Evolutionary conservation across 108 stramenopile species (phyloP).

Genomic region (Fragilariopsis cylindrus): DNA sequence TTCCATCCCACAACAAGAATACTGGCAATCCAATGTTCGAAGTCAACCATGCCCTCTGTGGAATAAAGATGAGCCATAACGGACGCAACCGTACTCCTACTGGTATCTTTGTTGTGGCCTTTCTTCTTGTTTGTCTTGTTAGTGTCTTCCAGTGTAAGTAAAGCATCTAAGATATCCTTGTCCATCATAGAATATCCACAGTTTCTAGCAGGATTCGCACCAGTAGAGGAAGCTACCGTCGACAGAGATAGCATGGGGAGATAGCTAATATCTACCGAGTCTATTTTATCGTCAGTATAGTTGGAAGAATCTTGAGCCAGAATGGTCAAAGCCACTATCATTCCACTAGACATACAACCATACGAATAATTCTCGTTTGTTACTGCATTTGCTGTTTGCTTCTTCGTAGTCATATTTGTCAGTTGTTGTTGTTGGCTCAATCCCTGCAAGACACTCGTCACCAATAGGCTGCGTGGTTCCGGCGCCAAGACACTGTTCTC

Average conservation of each 20-base stretch:
- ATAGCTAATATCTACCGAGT: slow-evolving; percentile 1
- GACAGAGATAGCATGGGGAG: neutral
- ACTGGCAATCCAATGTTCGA: slow-evolving; percentile 29
- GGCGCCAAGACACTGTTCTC: slow-evolving; percentile 40
- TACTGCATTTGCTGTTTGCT: neutral
- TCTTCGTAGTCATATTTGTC: neutral
- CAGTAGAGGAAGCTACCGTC: neutral
- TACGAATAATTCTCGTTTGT: neutral
- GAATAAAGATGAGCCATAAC: slow-evolving; percentile 17
- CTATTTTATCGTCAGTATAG: neutral
- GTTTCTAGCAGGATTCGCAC: neutral
- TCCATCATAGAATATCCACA: slow-evolving; percentile 24
- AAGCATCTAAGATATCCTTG: slow-evolving; percentile 21
- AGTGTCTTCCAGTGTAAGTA: slow-evolving; percentile 17
- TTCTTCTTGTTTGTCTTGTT: neutral
- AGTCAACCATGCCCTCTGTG: slow-evolving; percentile 27
- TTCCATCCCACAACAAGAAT: slow-evolving; percentile 33
- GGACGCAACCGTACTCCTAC: slow-evolving; percentile 6
- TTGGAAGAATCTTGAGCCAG: slow-evolving; percentile 9
- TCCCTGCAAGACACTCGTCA: slow-evolving; percentile 30
- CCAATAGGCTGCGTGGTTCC: slow-evolving; percentile 20
- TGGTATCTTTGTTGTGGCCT: neutral
- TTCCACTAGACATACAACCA: neutral
- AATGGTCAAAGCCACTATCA: slow-evolving; percentile 8
- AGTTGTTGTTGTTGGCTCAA: slow-evolving; percentile 5